Conservation (phyloP, 345 rosid genomes). For the thale cress (Arabidopsis thaliana) region TAIR10.1 NC_003071.7:12179501-12180000, state of each 20-base stretch:
- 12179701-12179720: constrained; percentile 38
- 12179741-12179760: constrained; percentile 57
- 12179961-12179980: too few species aligned
- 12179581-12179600: constrained; percentile 47
- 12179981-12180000: too few species aligned
- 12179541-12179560: constrained; percentile 72
- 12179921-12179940: not conserved
- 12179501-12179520: constrained; percentile 71
- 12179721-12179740: constrained; percentile 41
- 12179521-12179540: constrained; percentile 62
- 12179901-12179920: constrained; percentile 52
- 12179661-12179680: constrained; percentile 46
- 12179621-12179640: constrained; percentile 39
- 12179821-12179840: constrained; percentile 37
- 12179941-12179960: not conserved
- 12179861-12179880: constrained; percentile 48
- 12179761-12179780: constrained; percentile 59
- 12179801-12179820: constrained; percentile 54
- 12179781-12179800: constrained; percentile 55
- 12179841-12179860: constrained; percentile 69
- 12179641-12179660: constrained; percentile 24
- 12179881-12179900: constrained; percentile 51
- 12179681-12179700: constrained; percentile 70
- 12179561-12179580: constrained; percentile 74
- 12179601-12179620: constrained; percentile 72